A percentile compares a stretch with the other conserved stretches of the same genome.
Evolutionary conservation across 148 eudicot species (phyloP).

Genomic region (Chenopodium berlandieri): DNA sequence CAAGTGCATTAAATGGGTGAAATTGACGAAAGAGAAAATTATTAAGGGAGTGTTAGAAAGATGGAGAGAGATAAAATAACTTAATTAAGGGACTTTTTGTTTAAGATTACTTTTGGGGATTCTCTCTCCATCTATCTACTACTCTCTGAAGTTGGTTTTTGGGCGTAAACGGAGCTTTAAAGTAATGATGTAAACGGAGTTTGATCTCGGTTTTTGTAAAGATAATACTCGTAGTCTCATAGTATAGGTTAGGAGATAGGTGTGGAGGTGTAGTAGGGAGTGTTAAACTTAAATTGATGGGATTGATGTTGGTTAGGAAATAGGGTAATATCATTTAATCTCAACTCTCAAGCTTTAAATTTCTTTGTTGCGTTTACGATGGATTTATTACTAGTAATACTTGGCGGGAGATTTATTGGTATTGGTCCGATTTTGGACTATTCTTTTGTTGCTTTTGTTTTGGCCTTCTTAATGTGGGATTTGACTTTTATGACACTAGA

Average conservation of each 20-base stretch:
- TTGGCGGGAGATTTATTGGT: neutral
- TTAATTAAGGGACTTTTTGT: neutral
- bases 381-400: no score
- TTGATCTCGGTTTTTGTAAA: no score
- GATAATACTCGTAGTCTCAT: no score
- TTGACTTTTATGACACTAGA: neutral
- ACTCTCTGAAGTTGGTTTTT: slow-evolving; percentile 5
- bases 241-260: neutral
- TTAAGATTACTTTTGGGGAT: neutral
- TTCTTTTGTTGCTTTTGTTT: slow-evolving; percentile 5
- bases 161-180: no score
- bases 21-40: slow-evolving; percentile 25
- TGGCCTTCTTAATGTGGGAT: neutral
- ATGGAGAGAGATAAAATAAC: slow-evolving; percentile 30
- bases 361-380: neutral
- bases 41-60: slow-evolving; percentile 41
- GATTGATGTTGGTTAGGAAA: slow-evolving; percentile 3
- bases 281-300: neutral
- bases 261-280: neutral
- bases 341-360: neutral
- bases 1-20: slow-evolving; percentile 34
- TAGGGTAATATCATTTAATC: slow-evolving; percentile 21
- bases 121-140: slow-evolving; percentile 30
- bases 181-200: no score
- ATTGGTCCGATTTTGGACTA: neutral